Conservation (phyloP, 2,329 filamentous ascomycete species). For the Penicillium freii region DNA sequence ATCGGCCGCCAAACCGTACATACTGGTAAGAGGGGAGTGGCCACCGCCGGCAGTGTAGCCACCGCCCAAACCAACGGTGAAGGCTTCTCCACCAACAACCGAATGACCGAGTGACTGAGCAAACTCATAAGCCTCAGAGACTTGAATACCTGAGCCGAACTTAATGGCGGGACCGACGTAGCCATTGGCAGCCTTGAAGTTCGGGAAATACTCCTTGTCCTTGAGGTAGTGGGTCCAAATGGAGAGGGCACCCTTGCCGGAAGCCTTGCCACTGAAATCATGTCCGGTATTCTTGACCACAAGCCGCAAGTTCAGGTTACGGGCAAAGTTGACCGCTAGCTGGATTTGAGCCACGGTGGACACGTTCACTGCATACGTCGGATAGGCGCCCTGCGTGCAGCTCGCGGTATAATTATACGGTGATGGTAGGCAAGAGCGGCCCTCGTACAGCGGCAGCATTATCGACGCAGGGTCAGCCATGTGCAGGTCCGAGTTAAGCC, state of each 20-base stretch:
- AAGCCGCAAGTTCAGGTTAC: slow-evolving; percentile 30
- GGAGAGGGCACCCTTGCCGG: slow-evolving; percentile 51
- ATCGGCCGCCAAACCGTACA: slow-evolving; percentile 57
- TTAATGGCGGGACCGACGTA: slow-evolving; percentile 55
- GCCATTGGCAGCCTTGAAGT: slow-evolving; percentile 32
- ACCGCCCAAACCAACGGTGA: slow-evolving; percentile 51
- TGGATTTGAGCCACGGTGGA: slow-evolving; percentile 31
- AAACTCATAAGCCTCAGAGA: slow-evolving; percentile 49
- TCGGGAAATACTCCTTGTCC: slow-evolving; percentile 29
- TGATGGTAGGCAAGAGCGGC: slow-evolving; percentile 21
- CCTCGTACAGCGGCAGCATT: slow-evolving; percentile 24
- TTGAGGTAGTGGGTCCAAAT: slow-evolving; percentile 28
- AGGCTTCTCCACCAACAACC: slow-evolving; percentile 53
- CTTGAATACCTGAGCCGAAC: slow-evolving; percentile 53
- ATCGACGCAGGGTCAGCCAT: slow-evolving; percentile 18
- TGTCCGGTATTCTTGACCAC: slow-evolving; percentile 47
- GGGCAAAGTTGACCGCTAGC: slow-evolving; percentile 27
- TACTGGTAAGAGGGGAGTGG: slow-evolving; percentile 44
- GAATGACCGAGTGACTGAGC: slow-evolving; percentile 47
- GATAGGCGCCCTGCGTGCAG: slow-evolving; percentile 30
- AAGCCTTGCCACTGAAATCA: slow-evolving; percentile 52
- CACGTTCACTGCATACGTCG: slow-evolving; percentile 34
- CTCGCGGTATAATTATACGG: slow-evolving; percentile 10
- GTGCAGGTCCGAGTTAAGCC: slow-evolving; percentile 28
- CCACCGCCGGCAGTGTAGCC: slow-evolving; percentile 47